phyloP scores from a whole-genome alignment of 352 stramenopile species.

The Globisporangium recalcitrans region DNA sequence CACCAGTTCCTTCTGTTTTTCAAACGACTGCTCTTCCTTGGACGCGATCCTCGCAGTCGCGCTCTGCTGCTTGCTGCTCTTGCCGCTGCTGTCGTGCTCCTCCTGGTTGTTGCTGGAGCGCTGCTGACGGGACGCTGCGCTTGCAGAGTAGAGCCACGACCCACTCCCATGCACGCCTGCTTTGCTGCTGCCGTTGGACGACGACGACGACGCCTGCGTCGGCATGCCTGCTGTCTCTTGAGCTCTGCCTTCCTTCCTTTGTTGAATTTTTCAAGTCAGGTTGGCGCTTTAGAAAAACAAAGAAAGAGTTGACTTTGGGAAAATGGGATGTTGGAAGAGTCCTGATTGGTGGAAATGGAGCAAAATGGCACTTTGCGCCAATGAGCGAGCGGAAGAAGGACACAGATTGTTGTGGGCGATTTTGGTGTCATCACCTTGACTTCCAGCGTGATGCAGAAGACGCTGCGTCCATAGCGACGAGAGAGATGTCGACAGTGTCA shows the following conservation, averaged over 20 bases:
- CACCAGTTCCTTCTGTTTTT: conserved; percentile 14
- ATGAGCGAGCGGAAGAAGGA: background rate
- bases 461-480: background rate
- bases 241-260: background rate
- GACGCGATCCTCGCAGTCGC: conserved; percentile 1
- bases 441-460: background rate
- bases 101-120: conserved; percentile 10
- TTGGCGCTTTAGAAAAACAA: background rate
- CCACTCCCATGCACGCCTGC: background rate
- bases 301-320: background rate
- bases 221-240: conserved; percentile 4
- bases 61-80: background rate
- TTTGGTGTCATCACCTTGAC: conserved; percentile 2
- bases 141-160: background rate
- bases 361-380: background rate
- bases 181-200: background rate
- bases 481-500: too few relatives aligned
- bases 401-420: background rate
- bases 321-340: background rate
- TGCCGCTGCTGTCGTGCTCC: conserved; percentile 3
- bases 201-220: conserved; percentile 4
- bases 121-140: background rate
- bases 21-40: conserved; percentile 12
- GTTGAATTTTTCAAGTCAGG: background rate
- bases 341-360: background rate